Evolutionary conservation across 768 basidiomycete species (phyloP).

Genomic region (Heimioporus sp.): DNA sequence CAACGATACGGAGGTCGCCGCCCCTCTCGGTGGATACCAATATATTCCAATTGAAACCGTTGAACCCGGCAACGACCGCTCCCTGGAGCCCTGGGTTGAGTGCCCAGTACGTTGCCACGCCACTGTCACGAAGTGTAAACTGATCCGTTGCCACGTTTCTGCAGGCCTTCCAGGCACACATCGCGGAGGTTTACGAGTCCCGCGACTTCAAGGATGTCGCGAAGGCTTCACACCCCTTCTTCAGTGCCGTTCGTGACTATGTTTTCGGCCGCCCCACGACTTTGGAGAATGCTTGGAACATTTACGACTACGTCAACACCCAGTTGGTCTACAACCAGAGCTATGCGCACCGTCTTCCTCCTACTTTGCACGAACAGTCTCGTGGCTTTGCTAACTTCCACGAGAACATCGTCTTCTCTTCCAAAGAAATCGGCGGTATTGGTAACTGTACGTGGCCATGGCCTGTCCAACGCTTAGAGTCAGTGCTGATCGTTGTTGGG

Average conservation of each 20-base stretch:
- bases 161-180: conserved; percentile 66
- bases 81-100: conserved; percentile 76
- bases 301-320: conserved; percentile 77
- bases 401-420: conserved; percentile 73
- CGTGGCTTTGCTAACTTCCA: conserved; percentile 77
- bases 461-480: neutral
- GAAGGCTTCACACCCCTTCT: conserved; percentile 62
- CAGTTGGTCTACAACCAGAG: conserved; percentile 80
- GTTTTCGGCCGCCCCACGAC: conserved; percentile 65
- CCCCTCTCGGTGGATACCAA: conserved; percentile 82
- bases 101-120: conserved; percentile 44
- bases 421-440: conserved; percentile 56
- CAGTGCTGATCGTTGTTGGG: conserved; percentile 8
- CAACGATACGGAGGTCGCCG: conserved; percentile 67
- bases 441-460: conserved; percentile 67
- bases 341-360: conserved; percentile 76
- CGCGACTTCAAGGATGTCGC: conserved; percentile 61
- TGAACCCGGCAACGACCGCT: conserved; percentile 78
- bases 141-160: conserved; percentile 10
- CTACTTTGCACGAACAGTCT: conserved; percentile 72
- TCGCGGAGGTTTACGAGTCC: conserved; percentile 58
- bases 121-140: neutral
- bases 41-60: conserved; percentile 90
- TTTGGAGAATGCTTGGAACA: conserved; percentile 75
- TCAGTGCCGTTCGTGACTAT: conserved; percentile 63